These are phyloP conservation scores for Arxiozyma slooffiae DNA, from an alignment of 1,139 yeast species.

Conservation along the genomic window DNA sequence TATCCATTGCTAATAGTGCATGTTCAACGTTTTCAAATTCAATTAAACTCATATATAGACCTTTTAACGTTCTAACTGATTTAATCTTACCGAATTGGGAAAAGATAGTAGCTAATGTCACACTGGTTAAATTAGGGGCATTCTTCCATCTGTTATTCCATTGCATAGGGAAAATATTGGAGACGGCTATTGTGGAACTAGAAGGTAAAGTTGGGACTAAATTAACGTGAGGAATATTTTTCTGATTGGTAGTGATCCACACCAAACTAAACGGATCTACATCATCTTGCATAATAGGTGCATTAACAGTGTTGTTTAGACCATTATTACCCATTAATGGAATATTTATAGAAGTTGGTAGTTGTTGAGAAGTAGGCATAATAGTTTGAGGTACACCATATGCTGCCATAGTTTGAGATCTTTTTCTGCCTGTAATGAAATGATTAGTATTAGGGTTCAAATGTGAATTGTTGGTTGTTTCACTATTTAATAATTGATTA, in stretches of 20 bases:
- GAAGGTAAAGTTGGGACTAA: constrained; percentile 21
- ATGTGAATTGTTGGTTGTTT: constrained; percentile 18
- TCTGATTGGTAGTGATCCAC: constrained; percentile 49
- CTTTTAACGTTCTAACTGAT: constrained; percentile 48
- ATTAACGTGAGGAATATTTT: constrained; percentile 51
- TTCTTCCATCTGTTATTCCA: constrained; percentile 34
- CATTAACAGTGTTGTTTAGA: neutral
- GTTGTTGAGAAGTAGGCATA: neutral
- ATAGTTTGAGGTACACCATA: constrained; percentile 1
- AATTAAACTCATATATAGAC: constrained; percentile 52
- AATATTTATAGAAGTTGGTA: neutral
- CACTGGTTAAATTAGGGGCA: constrained; percentile 25
- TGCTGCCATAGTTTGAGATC: constrained; percentile 11
- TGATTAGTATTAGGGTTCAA: constrained; percentile 1
- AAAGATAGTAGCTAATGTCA: constrained; percentile 34
- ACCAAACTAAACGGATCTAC: constrained; percentile 40
- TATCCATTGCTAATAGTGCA: constrained; percentile 70
- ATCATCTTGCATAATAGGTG: constrained; percentile 40
- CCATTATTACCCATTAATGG: neutral
- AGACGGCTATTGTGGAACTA: constrained; percentile 63
- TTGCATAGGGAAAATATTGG: constrained; percentile 54
- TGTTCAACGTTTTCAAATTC: constrained; percentile 66
- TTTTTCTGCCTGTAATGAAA: constrained; percentile 4
- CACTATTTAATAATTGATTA: constrained; percentile 30
- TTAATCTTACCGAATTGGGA: constrained; percentile 45